A percentile compares a stretch with the other conserved stretches of the same genome.
Evolutionary conservation across 2,329 filamentous ascomycete genomes (phyloP).

Genomic region (Colletotrichum musicola): DNA sequence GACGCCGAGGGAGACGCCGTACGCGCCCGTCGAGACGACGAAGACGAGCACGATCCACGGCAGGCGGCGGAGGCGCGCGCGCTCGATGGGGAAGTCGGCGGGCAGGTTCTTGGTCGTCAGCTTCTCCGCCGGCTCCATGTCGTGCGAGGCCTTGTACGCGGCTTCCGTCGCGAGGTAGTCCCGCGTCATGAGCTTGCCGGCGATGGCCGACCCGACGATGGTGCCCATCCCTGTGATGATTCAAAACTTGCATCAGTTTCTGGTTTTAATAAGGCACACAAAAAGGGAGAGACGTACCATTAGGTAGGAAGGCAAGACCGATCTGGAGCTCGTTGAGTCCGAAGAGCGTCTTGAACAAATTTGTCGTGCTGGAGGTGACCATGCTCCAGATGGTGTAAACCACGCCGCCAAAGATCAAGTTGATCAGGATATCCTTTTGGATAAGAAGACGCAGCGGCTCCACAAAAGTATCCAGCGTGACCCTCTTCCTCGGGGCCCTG

Average conservation of each 20-base stretch:
- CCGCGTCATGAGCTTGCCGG: constrained; percentile 56
- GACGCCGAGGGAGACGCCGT: constrained; percentile 49
- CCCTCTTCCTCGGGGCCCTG: constrained; percentile 30
- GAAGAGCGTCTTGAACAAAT: constrained; percentile 48
- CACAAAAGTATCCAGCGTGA: constrained; percentile 48
- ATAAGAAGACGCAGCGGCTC: constrained; percentile 53
- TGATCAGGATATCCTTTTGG: constrained; percentile 59
- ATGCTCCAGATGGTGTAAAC: constrained; percentile 59
- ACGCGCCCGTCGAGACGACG: constrained; percentile 51
- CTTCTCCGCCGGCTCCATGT: constrained; percentile 39
- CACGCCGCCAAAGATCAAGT: constrained; percentile 55
- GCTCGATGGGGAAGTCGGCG: constrained; percentile 58
- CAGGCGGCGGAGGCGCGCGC: constrained; percentile 53
- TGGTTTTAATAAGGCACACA: neutral
- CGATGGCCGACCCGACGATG: constrained; percentile 55
- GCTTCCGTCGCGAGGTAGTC: constrained; percentile 41
- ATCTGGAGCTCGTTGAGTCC: constrained; percentile 42
- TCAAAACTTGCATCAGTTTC: neutral
- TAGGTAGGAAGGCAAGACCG: constrained; percentile 45
- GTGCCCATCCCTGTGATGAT: constrained; percentile 49
- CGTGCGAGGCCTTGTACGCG: constrained; percentile 42
- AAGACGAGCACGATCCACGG: constrained; percentile 51
- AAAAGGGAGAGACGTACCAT: constrained; percentile 38
- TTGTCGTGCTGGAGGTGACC: constrained; percentile 58
- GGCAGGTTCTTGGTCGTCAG: constrained; percentile 46